Conservation (phyloP, 2,329 filamentous ascomycete genomes). For the Alternaria infectoria region DNA sequence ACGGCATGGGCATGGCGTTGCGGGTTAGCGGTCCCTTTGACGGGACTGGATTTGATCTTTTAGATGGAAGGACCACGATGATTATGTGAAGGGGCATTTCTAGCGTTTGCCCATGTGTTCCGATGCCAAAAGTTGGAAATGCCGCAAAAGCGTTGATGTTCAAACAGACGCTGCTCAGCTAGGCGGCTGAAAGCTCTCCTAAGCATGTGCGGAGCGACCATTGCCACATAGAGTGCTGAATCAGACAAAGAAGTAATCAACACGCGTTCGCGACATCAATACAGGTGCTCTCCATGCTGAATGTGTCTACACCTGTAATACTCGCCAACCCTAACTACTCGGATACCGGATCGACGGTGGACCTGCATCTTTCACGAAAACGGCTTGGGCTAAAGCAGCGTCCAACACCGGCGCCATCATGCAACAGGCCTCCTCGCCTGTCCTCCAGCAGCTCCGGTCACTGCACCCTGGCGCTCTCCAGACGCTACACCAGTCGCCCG, state of each 20-base stretch:
- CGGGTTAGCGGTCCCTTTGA: slow-evolving; percentile 35
- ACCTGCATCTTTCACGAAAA: slow-evolving; percentile 10
- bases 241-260: slow-evolving; percentile 37
- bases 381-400: slow-evolving; percentile 33
- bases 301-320: slow-evolving; percentile 1
- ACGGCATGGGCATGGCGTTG: slow-evolving; percentile 50
- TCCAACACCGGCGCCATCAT: slow-evolving; percentile 30
- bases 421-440: slow-evolving; percentile 26
- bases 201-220: slow-evolving; percentile 21
- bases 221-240: slow-evolving; percentile 30
- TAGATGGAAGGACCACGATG: slow-evolving; percentile 20
- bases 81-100: slow-evolving; percentile 5
- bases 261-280: slow-evolving; percentile 16
- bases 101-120: slow-evolving; percentile 3
- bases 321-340: not conserved
- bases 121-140: slow-evolving; percentile 15
- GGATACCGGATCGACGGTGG: slow-evolving; percentile 4
- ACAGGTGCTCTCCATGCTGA: slow-evolving; percentile 2
- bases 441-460: slow-evolving; percentile 28
- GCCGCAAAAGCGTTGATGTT: slow-evolving; percentile 9
- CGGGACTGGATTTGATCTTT: slow-evolving; percentile 25
- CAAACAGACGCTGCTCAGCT: slow-evolving; percentile 5
- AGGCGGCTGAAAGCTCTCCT: slow-evolving; percentile 17
- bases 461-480: slow-evolving; percentile 37
- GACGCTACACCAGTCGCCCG: slow-evolving; percentile 38